phyloP scores from a whole-genome alignment of 2,329 filamentous ascomycete species.

The Aaosphaeria arxii region DNA sequence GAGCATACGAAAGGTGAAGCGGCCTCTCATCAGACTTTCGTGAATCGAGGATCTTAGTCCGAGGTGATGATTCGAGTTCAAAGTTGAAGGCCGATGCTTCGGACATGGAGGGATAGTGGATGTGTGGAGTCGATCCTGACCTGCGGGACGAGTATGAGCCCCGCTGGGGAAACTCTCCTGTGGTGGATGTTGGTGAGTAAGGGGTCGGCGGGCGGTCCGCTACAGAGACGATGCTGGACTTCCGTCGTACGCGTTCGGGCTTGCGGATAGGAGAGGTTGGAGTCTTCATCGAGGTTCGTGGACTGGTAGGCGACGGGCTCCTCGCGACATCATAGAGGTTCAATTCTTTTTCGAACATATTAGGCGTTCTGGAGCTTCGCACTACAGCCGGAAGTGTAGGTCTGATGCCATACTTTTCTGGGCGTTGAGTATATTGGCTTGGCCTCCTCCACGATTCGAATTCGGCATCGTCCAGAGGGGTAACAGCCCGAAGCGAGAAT shows the following conservation, averaged over 20 bases:
- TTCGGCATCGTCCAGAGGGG: constrained; percentile 39
- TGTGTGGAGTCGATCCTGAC: constrained; percentile 19
- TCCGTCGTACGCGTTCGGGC: constrained; percentile 31
- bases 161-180: constrained; percentile 21
- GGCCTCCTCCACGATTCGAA: constrained; percentile 41
- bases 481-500: constrained; percentile 37
- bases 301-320: constrained; percentile 25
- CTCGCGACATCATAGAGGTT: constrained; percentile 22
- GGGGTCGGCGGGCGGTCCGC: constrained; percentile 38
- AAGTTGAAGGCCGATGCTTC: constrained; percentile 38
- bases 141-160: constrained; percentile 24
- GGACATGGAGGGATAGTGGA: constrained; percentile 37
- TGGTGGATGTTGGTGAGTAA: constrained; percentile 34
- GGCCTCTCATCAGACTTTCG: constrained; percentile 13
- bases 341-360: constrained; percentile 34
- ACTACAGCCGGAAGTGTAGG: constrained; percentile 22
- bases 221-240: constrained; percentile 32
- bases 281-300: constrained; percentile 14
- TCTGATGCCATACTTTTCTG: constrained; percentile 34
- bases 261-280: constrained; percentile 24
- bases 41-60: constrained; percentile 6
- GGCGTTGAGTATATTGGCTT: constrained; percentile 34
- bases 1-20: constrained; percentile 12
- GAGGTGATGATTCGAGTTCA: constrained; percentile 14
- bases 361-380: constrained; percentile 24